A percentile compares a stretch with the other conserved stretches of the same genome.
These are phyloP conservation scores for Clarireedia hainanense DNA, from an alignment of 2,329 filamentous ascomycete genomes.

Conservation along the genomic window DNA sequence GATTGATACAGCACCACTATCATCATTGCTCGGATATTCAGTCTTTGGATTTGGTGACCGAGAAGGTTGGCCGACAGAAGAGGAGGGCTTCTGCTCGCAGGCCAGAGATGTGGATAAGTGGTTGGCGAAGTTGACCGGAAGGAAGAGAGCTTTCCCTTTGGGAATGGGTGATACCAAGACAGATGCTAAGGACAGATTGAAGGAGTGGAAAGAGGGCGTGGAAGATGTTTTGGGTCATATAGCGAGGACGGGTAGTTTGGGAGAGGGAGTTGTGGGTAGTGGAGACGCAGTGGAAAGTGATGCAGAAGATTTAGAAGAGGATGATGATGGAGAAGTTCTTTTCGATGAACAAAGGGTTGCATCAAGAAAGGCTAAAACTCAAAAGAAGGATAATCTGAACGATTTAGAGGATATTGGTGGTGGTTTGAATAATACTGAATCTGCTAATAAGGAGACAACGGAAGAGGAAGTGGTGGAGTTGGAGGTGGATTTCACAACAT, in stretches of 20 bases:
- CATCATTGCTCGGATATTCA: slow-evolving; percentile 71
- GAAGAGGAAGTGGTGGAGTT: slow-evolving; percentile 40
- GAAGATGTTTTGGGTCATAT: slow-evolving; percentile 60
- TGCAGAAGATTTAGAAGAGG: slow-evolving; percentile 58
- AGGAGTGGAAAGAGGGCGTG: slow-evolving; percentile 73
- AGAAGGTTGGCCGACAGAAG: slow-evolving; percentile 86
- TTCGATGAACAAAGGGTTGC: slow-evolving; percentile 41
- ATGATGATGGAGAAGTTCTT: slow-evolving; percentile 42
- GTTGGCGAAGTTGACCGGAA: slow-evolving; percentile 89
- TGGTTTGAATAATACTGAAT: slow-evolving; percentile 44
- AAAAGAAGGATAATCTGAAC: slow-evolving; percentile 50
- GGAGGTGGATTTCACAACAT: slow-evolving; percentile 81
- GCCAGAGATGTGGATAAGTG: slow-evolving; percentile 86
- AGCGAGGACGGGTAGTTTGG: slow-evolving; percentile 50
- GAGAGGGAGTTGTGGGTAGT: slow-evolving; percentile 66
- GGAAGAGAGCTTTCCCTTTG: slow-evolving; percentile 80
- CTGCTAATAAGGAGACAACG: slow-evolving; percentile 23
- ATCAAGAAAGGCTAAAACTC: slow-evolving; percentile 30
- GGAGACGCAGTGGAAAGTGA: slow-evolving; percentile 82
- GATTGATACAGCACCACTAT: slow-evolving; percentile 81
- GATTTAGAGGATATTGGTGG: slow-evolving; percentile 80
- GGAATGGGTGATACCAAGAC: slow-evolving; percentile 80
- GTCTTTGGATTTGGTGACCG: slow-evolving; percentile 92
- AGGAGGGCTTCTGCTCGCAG: slow-evolving; percentile 88
- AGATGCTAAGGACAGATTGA: slow-evolving; percentile 58